Conservation (phyloP, 768 basidiomycete genomes). For the Wakefieldia striispora region DNA sequence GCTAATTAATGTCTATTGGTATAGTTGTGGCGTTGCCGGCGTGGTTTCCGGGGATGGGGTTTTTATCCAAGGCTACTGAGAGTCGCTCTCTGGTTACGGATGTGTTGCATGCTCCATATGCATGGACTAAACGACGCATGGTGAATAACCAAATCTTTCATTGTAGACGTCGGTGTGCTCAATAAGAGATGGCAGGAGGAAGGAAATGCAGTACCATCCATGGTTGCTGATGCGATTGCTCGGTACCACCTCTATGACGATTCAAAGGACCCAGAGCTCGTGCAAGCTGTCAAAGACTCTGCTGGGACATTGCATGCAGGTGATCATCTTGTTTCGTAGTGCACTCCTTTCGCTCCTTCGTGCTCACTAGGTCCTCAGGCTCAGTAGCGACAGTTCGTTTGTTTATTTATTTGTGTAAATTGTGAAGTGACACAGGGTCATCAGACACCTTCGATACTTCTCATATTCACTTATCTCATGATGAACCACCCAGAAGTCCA, state of each 20-base stretch:
- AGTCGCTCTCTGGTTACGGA: conserved; percentile 7
- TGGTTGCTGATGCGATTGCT: conserved; percentile 16
- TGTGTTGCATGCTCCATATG: conserved; percentile 9
- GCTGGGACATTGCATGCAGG: conserved; percentile 20
- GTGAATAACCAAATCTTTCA: not conserved
- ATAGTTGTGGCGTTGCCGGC: conserved; percentile 16
- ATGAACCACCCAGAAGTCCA: conserved; percentile 28
- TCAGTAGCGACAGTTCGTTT: conserved; percentile 32
- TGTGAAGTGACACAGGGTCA: not conserved
- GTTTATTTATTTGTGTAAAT: not conserved
- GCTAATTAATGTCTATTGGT: not conserved
- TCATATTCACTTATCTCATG: conserved; percentile 30
- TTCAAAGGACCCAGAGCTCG: conserved; percentile 8
- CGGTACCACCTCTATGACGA: conserved; percentile 5
- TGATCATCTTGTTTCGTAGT: not conserved
- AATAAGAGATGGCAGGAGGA: not conserved
- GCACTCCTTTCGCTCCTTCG: not conserved
- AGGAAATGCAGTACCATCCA: conserved; percentile 10
- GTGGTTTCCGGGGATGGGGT: conserved; percentile 29
- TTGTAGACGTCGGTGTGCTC: not conserved
- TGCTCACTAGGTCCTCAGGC: conserved; percentile 13
- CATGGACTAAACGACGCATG: conserved; percentile 7
- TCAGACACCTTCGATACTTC: conserved; percentile 26
- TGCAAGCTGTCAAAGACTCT: conserved; percentile 16
- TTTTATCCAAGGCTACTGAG: conserved; percentile 14